Base-by-base conservation (phyloP, 805 yeast species). In the Zygoascus ofunaensis region DNA sequence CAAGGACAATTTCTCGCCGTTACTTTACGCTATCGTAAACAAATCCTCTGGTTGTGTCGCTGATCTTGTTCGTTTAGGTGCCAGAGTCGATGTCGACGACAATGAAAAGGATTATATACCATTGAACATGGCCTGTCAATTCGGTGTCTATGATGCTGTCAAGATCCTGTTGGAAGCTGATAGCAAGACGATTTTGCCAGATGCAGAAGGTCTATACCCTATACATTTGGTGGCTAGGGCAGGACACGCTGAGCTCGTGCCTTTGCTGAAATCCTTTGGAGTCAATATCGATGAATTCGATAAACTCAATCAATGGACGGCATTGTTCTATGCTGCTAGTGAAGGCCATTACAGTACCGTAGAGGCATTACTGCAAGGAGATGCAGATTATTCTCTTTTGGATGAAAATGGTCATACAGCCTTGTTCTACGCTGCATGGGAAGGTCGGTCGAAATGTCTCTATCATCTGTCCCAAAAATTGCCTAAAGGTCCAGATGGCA, bases 251-350 rank as follows among this genome's bases (percentile, higher is more conserved):
- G 67, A 77, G 46, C 68, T 90, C 26, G 78, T 92, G 10, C 75
- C 80, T 24, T 62, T 87, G 38, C 65, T 92, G 28, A 60, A 59
- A 15, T 65, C 73, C n/a, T 72, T 81, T 50, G 63, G 64, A 8
- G 64, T 84, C 1, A 77, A 82, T 55, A 77, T 90, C 4, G 84
- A 92, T 62, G 79, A 76, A 47, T 55, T 80, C 5, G 97, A 92
- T 63, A 82, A 85, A 43, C 78, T 87, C 45, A 87, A 89, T 58
- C 82, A 82, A 54, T 92, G 97, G 97, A 80, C 96, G 0, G 95
- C 97, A 0, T 72, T 92, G 2, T 86, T 87, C 56, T 90, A 92
- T 61, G 85, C 95, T 18, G 89, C 89, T 1, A 77, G 79, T 51
- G 90, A 85, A 53, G 97, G 97, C 1, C 86, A 82, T 59, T 72